Base-by-base conservation (phyloP, 2,329 filamentous ascomycete genomes). In the Beauveria scarabaeidicola region DNA sequence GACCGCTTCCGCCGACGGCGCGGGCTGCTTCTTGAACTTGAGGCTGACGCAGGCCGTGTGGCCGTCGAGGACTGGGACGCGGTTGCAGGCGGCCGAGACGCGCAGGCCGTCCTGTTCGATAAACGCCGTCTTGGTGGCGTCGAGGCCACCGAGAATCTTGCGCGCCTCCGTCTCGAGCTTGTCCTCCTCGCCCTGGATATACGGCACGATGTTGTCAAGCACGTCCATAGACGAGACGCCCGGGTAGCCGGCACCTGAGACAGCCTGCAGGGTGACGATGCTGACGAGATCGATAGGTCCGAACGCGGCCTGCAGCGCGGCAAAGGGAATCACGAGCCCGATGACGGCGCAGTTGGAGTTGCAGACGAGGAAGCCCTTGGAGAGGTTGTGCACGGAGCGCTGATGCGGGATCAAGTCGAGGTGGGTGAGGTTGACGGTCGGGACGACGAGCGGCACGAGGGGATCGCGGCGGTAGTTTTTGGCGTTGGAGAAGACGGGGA, bases 291-390 rank as follows among this genome's bases (percentile, higher is more conserved):
- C 88, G 66, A 96, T 89, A 67, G 87, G 86, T 48, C 93, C 94
- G 69, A 97, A 96, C 67, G 84, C 86, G 56, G 87, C 84, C 73
- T 96, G 89, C 40, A 97, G 84, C 17, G 93, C 93, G 11, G 91
- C 91, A 70, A 97, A 93, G 25, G 94, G 94, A 64, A 96, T 95
- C 62, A 97, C 93, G 61, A 97, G 85, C 52, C 93, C 93, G 68
- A 97, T 96, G 69, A 97, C 93, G 60, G 93, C 93, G 77, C 94
- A 99, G 78, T 97, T 97, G 65, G 91, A 96, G 79, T 97, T 97
- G 82, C 93, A 97, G 62, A 97, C 91, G 41, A 97, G 78, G 78
- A 97, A 96, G 25, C 94, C 94, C 75, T 89, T 91, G 63, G 88
- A 78, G 48, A 96, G 80, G 29, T 78, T 78, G 72, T 89, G 84